Evolutionary conservation across 768 basidiomycete species (phyloP).

Genomic region (Strobilomyces confusus): DNA sequence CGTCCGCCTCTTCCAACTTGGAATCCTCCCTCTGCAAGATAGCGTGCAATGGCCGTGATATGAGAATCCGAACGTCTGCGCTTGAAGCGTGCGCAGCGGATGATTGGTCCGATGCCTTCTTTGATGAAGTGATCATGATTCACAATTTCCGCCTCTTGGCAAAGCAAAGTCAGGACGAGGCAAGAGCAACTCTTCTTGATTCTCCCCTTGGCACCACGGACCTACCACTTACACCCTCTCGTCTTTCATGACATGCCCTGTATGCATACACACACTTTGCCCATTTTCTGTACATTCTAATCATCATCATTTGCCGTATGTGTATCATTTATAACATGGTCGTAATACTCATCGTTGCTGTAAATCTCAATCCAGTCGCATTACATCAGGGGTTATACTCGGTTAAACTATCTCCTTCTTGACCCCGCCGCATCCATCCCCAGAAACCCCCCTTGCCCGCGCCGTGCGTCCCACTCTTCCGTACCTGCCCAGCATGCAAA

Average conservation of each 20-base stretch:
- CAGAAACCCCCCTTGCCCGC: constrained; percentile 23
- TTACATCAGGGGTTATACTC: constrained; percentile 21
- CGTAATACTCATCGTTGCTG: constrained; percentile 29
- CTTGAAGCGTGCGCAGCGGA: constrained; percentile 39
- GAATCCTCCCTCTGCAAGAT: constrained; percentile 35
- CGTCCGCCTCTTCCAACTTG: constrained; percentile 30
- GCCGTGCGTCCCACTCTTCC: constrained; percentile 22
- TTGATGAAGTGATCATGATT: constrained; percentile 59
- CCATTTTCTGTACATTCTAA: constrained; percentile 35
- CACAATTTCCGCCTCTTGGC: constrained; percentile 44
- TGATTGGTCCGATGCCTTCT: constrained; percentile 59
- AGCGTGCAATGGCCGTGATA: constrained; percentile 35
- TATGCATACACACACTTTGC: constrained; percentile 28
- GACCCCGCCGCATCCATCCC: constrained; percentile 19
- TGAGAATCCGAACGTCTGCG: constrained; percentile 48
- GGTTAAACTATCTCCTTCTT: constrained; percentile 7
- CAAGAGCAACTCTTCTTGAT: constrained; percentile 26
- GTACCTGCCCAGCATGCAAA: constrained; percentile 67
- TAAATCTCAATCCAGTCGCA: constrained; percentile 22
- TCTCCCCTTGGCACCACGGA: constrained; percentile 23
- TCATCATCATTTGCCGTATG: constrained; percentile 25
- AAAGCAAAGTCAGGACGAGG: constrained; percentile 35
- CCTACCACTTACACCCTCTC: constrained; percentile 17
- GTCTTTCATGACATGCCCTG: constrained; percentile 23
- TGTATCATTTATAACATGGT: constrained; percentile 31